phyloP scores from a whole-genome alignment of 805 yeast species.

The Monosporozyma servazzii region DNA sequence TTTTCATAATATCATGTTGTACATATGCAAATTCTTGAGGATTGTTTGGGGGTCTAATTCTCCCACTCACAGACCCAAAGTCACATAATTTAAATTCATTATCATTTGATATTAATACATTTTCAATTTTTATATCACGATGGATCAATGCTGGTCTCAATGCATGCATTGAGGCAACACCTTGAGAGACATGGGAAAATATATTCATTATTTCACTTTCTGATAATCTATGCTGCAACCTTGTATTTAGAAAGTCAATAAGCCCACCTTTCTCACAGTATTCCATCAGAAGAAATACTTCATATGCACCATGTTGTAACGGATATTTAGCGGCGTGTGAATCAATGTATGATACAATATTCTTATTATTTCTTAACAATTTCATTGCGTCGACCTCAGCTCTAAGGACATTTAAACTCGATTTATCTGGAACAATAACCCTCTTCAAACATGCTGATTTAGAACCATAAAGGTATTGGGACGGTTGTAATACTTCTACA shows the following conservation, averaged over 20 bases:
- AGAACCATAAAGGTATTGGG: slow-evolving; percentile 40
- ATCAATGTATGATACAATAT: slow-evolving; percentile 85
- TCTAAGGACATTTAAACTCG: slow-evolving; percentile 67
- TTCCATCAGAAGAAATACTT: slow-evolving; percentile 74
- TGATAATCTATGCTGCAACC: slow-evolving; percentile 54
- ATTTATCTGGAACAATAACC: slow-evolving; percentile 90
- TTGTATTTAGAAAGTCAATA: slow-evolving; percentile 70
- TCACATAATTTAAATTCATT: slow-evolving; percentile 66
- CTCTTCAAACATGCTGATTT: slow-evolving; percentile 76
- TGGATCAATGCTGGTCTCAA: slow-evolving; percentile 63
- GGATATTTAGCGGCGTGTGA: slow-evolving; percentile 80
- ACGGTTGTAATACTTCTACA: slow-evolving; percentile 54
- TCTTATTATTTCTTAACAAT: slow-evolving; percentile 64
- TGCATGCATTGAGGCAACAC: slow-evolving; percentile 72
- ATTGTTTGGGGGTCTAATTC: slow-evolving; percentile 52
- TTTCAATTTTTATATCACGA: slow-evolving; percentile 76
- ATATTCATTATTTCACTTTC: slow-evolving; percentile 62
- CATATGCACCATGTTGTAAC: slow-evolving; percentile 48
- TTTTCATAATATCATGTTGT: slow-evolving; percentile 62
- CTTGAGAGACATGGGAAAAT: slow-evolving; percentile 61
- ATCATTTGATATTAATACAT: slow-evolving; percentile 53
- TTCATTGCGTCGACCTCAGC: slow-evolving; percentile 98
- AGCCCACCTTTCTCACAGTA: slow-evolving; percentile 66
- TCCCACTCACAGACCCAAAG: slow-evolving; percentile 70
- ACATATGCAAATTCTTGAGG: slow-evolving; percentile 50